A percentile compares a stretch with the other conserved stretches of the same genome.
These are phyloP conservation scores for Proliferodiscus dingleyae DNA, from an alignment of 2,329 filamentous ascomycete genomes.

Conservation along the genomic window DNA sequence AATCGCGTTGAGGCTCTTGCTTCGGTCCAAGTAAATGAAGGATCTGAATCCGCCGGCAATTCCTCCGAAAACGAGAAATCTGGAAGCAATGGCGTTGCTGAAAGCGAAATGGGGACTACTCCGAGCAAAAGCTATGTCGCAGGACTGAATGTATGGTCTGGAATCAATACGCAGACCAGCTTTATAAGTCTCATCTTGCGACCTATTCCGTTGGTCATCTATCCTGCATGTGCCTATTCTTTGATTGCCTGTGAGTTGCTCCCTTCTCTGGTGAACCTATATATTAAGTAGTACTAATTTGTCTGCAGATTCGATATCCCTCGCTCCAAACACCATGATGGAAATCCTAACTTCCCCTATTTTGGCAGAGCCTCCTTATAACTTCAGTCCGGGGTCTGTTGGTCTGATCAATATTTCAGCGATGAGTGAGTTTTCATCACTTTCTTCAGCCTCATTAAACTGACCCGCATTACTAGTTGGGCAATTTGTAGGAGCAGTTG, in stretches of 20 bases:
- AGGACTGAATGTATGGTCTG: slow-evolving; percentile 8
- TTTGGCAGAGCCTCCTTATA: slow-evolving; percentile 5
- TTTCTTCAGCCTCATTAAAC: no score
- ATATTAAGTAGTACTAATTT: not conserved
- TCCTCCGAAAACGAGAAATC: not conserved
- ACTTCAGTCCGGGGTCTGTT: slow-evolving; percentile 1
- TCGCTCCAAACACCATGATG: not conserved
- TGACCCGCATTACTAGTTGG: slow-evolving; percentile 28
- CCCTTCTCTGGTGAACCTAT: not conserved
- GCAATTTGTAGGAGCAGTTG: slow-evolving; percentile 38
- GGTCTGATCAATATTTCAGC: slow-evolving; percentile 5
- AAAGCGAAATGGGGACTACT: not conserved
- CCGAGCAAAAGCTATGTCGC: not conserved
- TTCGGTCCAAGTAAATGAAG: not conserved
- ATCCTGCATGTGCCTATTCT: slow-evolving; percentile 5
- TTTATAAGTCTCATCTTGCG: slow-evolving; percentile 3
- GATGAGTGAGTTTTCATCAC: no score
- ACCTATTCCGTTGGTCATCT: slow-evolving; percentile 3
- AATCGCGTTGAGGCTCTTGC: not conserved
- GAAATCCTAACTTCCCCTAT: not conserved
- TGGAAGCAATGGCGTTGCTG: not conserved
- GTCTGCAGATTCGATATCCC: not conserved
- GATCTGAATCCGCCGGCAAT: not conserved
- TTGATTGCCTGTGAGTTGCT: slow-evolving; percentile 5
- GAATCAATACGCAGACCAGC: slow-evolving; percentile 1